Evolutionary conservation across 495 filamentous ascomycete species (phyloP), one percentile per base, ranked within the genome.

Genomic region (Eremomyces bilateralis): DNA sequence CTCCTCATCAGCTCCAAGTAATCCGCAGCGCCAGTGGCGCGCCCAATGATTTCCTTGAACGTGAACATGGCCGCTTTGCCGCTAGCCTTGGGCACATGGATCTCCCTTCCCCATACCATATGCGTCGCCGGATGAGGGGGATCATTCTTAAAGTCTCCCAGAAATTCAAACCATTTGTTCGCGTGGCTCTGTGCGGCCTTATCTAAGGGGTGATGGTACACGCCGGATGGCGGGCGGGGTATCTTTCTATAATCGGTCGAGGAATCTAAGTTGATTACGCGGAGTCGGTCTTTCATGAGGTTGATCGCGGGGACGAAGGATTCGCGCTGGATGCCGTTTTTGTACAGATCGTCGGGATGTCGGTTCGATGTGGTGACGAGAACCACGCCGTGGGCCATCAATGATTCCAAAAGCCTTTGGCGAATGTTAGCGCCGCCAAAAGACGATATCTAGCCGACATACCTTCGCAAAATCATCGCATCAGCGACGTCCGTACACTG

Each of bases 401-500:
- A 67, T 3, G 64, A 63, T 50, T 94, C 82, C 15, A 95, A 67
- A 4, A 97, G 67, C 38, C 83, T n/a, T n/a, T n/a, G n/a, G n/a
- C n/a, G n/a, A n/a, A n/a, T n/a, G n/a, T n/a, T n/a, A n/a, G n/a
- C n/a, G n/a, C n/a, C n/a, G n/a, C n/a, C n/a, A n/a, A n/a, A n/a
- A n/a, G n/a, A n/a, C n/a, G n/a, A n/a, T n/a, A n/a, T n/a, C n/a
- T n/a, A n/a, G n/a, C n/a, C n/a, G n/a, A n/a, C n/a, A n/a, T n/a
- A n/a, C n/a, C n/a, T 64, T 40, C 88, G 61, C 42, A 97, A 52
- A 47, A 97, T 95, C 88, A 97, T 97, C 33, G 88, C 88, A 62
- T 97, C 90, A 8, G 90, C 88, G 15, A 97, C 85, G 59, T 97
- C 88, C 17, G 88, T 97, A 52, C 85, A 93, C 50, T 97, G 88